These are phyloP conservation scores for Oryza glaberrima DNA, from an alignment of 176 grass and related monocot genomes.

Conservation along the genomic window DNA sequence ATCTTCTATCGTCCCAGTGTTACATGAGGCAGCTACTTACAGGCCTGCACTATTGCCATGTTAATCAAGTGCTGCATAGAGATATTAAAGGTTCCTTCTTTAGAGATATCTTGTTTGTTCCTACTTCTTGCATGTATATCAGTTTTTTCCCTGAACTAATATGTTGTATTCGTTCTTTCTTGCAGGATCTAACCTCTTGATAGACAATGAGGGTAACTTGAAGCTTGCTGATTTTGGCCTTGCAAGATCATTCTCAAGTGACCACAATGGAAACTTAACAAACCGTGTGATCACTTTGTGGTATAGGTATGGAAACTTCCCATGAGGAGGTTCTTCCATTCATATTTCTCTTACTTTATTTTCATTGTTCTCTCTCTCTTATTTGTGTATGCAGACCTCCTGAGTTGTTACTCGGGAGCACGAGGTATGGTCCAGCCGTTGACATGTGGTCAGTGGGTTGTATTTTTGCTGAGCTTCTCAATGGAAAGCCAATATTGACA, in stretches of 20 bases:
- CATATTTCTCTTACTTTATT: neutral
- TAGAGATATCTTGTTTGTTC: neutral
- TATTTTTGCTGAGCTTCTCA: slow-evolving; percentile 95
- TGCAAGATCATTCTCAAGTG: slow-evolving; percentile 83
- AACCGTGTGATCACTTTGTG: slow-evolving; percentile 97
- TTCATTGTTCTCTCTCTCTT: neutral
- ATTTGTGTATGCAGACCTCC: slow-evolving; percentile 69
- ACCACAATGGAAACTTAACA: slow-evolving; percentile 88
- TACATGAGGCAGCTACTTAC: slow-evolving; percentile 91
- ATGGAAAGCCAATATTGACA: slow-evolving; percentile 90
- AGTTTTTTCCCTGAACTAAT: neutral
- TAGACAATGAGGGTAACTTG: slow-evolving; percentile 97
- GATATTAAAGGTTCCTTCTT: slow-evolving; percentile 82
- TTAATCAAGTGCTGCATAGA: slow-evolving; percentile 90
- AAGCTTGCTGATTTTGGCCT: slow-evolving; percentile 98
- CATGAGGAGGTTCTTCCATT: neutral
- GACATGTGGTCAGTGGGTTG: slow-evolving; percentile 99
- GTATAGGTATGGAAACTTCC: slow-evolving; percentile 64
- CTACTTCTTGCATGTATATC: neutral
- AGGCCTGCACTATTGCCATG: slow-evolving; percentile 84
- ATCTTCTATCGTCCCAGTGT: slow-evolving; percentile 46
- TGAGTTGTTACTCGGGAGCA: slow-evolving; percentile 86
- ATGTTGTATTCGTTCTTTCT: neutral
- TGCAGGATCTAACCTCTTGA: slow-evolving; percentile 90
- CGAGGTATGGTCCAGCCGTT: slow-evolving; percentile 86